Evolutionary conservation across 1,284 basidiomycete genomes (phyloP), one percentile per base, ranked within the genome.

Genomic region (Apiotrichum gracile): DNA sequence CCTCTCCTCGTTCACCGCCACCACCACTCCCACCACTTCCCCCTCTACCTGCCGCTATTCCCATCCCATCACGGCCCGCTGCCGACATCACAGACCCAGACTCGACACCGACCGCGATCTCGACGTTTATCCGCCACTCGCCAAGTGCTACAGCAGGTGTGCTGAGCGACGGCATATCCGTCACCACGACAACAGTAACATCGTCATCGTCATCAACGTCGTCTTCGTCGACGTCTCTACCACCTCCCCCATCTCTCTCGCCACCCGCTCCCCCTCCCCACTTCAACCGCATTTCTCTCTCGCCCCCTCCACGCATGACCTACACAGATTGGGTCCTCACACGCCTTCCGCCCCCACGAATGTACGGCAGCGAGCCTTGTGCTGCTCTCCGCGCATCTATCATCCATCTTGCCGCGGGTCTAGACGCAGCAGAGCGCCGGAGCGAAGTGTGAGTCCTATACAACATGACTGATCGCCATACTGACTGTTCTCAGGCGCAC

Each of bases 351-450:
- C 44, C 43, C 3, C 47, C 53, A 6, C 31, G 24, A 2, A 17
- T 31, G 16, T 47, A 45, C 33, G 16, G 21, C 34, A 43, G 34
- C 26, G 53, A 54, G 4, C 22, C 39, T 3, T 48, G 44, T 13
- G 47, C 43, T 3, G 57, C 58, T 6, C 49, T 71, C 37, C 59
- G 61, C 12, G 50, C 55, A 1, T 60, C 64, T 1, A 50, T 65
- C 12, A 40, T 65, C 9, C 63, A 67, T 40, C 51, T 72, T 19
- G 68, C 68, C 6, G 58, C 59, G 1, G 65, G 66, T 2, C 42
- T 69, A 37, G 67, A 72, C 46, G 58, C 60, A 1, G 63, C 64
- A 57, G 68, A 69, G 39, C 61, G 68, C 45, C 55, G 65, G 7
- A 64, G 60, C 44, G 63, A 69, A 58, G 62, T 67, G 67, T 68